Percentiles rank a stretch among this genome's conserved stretches.
phyloP scores from a whole-genome alignment of 2,329 filamentous ascomycete genomes.

The Bipolaris cookei region DNA sequence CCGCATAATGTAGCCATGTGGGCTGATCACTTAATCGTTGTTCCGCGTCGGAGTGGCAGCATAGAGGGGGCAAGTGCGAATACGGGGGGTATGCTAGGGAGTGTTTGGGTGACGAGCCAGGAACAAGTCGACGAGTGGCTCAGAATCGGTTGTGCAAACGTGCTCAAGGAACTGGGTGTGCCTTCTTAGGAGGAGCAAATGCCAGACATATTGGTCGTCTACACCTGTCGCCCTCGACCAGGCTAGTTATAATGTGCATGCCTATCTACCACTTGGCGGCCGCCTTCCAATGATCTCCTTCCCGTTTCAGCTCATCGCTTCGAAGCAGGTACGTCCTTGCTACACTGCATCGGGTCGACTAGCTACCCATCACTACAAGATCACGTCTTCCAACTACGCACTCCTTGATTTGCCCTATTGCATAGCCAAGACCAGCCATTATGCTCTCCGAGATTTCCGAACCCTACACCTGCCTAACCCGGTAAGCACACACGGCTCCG shows the following conservation, averaged over 20 bases:
- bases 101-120: slow-evolving; percentile 48
- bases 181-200: slow-evolving; percentile 2
- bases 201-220: background rate
- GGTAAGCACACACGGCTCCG: slow-evolving; percentile 14
- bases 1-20: slow-evolving; percentile 58
- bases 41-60: slow-evolving; percentile 51
- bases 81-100: slow-evolving; percentile 57
- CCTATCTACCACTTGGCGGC: background rate
- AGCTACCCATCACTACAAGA: slow-evolving; percentile 20
- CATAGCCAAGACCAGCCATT: slow-evolving; percentile 13
- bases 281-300: slow-evolving; percentile 20
- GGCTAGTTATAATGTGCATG: background rate
- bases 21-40: slow-evolving; percentile 55
- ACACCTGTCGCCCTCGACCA: background rate
- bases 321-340: slow-evolving; percentile 8
- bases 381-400: slow-evolving; percentile 10
- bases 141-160: slow-evolving; percentile 44
- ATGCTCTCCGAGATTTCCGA: slow-evolving; percentile 7
- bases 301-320: slow-evolving; percentile 26
- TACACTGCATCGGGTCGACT: slow-evolving; percentile 18
- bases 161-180: slow-evolving; percentile 49
- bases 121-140: slow-evolving; percentile 50
- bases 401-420: slow-evolving; percentile 21
- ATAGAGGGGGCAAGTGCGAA: slow-evolving; percentile 53
- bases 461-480: slow-evolving; percentile 14